Evolutionary conservation across 495 filamentous ascomycete species (phyloP).

Genomic region (Aspergillus asperescens): DNA sequence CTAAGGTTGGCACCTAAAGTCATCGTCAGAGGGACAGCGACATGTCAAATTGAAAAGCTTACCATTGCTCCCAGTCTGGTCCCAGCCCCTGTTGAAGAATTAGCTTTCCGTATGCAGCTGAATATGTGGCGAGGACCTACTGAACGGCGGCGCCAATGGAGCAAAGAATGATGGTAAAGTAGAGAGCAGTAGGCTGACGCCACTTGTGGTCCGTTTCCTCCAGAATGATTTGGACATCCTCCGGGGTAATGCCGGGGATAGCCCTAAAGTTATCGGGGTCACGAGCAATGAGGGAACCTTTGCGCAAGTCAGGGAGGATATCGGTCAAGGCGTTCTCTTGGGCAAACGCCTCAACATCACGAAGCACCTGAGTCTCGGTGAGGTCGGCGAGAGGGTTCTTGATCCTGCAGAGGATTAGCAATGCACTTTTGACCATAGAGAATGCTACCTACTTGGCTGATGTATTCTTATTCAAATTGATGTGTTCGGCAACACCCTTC

Average conservation of each 20-base stretch:
- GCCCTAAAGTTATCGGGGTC: slow-evolving; percentile 51
- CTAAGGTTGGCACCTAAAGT: slow-evolving; percentile 53
- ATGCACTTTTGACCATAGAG: not conserved
- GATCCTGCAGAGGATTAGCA: slow-evolving; percentile 40
- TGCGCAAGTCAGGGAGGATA: slow-evolving; percentile 45
- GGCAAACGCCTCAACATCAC: slow-evolving; percentile 54
- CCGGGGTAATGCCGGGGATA: slow-evolving; percentile 51
- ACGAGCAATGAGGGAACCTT: slow-evolving; percentile 61
- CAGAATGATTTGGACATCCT: slow-evolving; percentile 48
- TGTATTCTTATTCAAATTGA: slow-evolving; percentile 48
- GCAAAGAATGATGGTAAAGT: slow-evolving; percentile 63
- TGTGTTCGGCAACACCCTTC: slow-evolving; percentile 32
- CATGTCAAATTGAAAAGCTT: not conserved
- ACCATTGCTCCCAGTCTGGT: slow-evolving; percentile 68
- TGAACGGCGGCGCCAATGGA: slow-evolving; percentile 69
- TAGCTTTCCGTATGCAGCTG: not conserved
- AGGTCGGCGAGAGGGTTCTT: slow-evolving; percentile 58
- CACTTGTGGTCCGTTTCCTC: slow-evolving; percentile 59
- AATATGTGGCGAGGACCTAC: slow-evolving; percentile 23
- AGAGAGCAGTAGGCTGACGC: slow-evolving; percentile 58
- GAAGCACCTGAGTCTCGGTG: slow-evolving; percentile 44
- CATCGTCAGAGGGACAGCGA: not conserved
- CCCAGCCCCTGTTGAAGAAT: slow-evolving; percentile 47
- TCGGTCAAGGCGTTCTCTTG: slow-evolving; percentile 40
- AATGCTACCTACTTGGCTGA: slow-evolving; percentile 41